Evolutionary conservation across 208 protist species (phyloP), one percentile per base, ranked within the genome.

Genomic region (Leishmania amazonensis): DNA sequence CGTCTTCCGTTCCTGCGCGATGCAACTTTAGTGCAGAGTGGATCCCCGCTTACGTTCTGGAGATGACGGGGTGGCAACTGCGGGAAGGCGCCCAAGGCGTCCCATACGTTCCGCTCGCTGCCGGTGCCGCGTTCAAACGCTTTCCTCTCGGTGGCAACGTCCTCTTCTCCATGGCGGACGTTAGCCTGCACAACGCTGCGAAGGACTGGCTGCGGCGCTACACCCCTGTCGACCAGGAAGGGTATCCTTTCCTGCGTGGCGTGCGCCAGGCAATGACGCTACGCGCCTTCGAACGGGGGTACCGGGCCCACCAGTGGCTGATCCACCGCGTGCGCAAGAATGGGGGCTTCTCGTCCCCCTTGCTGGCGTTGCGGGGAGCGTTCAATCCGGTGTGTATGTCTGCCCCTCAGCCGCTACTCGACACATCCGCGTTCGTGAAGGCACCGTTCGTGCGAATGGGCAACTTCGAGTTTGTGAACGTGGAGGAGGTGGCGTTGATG

Each of bases 241-340:
- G 89, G 17, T 68, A 71, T 19, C 80, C 77, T 35, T 94, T 89
- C 79, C 64, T 84, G 40, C 81, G 86, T 24, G 70, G 76, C 15
- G 45, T 89, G 9, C 88, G 85, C 28, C 84, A 87, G 78, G 77
- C 90, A 35, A 76, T 95, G 45, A 87, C 84, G 3, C 81, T 95
- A 78, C 90, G 92, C 67, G 90, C 92, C 62, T 91, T 84, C 73
- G 90, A 96, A 79, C 85, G 86, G 31, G 79, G 76, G 38, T 94
- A 95, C 73, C 80, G 62, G 13, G 89, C 88, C 3, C 60, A 76
- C 8, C 31, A 88, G 21, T 96, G 91, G 93, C 73, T 94, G 49
- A 31, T 77, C 17, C 68, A 89, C 58, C 51, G 76, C 17, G 17
- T 42, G 35, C 19, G 60, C 45, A 40, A 40, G 31, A 45, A 53